A percentile compares a stretch with the other conserved stretches of the same genome.
phyloP scores from a whole-genome alignment of 495 filamentous ascomycete genomes.

The Filosporella fistucella region DNA sequence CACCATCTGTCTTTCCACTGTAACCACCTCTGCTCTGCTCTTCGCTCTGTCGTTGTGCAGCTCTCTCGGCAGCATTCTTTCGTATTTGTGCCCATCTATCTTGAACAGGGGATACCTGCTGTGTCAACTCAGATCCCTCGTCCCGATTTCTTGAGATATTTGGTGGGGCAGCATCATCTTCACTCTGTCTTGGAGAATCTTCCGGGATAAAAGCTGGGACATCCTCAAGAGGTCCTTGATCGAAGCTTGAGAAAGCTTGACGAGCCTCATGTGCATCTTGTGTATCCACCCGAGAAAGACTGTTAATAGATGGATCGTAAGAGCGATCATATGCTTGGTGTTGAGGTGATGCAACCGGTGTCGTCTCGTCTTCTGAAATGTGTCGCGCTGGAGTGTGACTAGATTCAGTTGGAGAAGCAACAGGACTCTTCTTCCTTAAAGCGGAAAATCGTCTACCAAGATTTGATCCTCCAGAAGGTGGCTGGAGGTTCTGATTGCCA shows the following conservation, averaged over 20 bases:
- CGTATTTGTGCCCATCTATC: slow-evolving; percentile 94
- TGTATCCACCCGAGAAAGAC: slow-evolving; percentile 56
- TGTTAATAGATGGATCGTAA: slow-evolving; percentile 48
- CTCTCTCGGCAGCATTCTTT: slow-evolving; percentile 85
- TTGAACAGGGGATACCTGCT: slow-evolving; percentile 34
- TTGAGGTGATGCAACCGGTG: slow-evolving; percentile 24
- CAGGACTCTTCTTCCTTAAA: slow-evolving; percentile 19
- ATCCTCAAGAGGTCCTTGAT: slow-evolving; percentile 84
- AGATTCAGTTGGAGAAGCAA: not conserved
- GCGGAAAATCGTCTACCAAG: slow-evolving; percentile 20
- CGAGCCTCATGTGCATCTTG: slow-evolving; percentile 62
- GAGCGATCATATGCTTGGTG: slow-evolving; percentile 29
- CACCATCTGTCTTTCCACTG: slow-evolving; percentile 49
- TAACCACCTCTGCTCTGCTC: slow-evolving; percentile 43
- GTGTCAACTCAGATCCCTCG: slow-evolving; percentile 9
- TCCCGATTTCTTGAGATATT: slow-evolving; percentile 8
- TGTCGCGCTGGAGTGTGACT: slow-evolving; percentile 2
- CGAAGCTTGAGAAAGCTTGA: slow-evolving; percentile 76
- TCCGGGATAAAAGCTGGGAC: slow-evolving; percentile 80
- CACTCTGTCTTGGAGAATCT: slow-evolving; percentile 47
- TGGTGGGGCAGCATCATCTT: slow-evolving; percentile 35
- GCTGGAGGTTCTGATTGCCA: slow-evolving; percentile 1
- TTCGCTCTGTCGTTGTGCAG: slow-evolving; percentile 52
- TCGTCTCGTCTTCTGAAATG: slow-evolving; percentile 23
- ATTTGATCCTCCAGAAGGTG: slow-evolving; percentile 8